Percentiles rank a stretch among this genome's conserved stretches.
Conservation (phyloP, 2,329 filamentous ascomycete genomes). For the Rutstroemia sp. region DNA sequence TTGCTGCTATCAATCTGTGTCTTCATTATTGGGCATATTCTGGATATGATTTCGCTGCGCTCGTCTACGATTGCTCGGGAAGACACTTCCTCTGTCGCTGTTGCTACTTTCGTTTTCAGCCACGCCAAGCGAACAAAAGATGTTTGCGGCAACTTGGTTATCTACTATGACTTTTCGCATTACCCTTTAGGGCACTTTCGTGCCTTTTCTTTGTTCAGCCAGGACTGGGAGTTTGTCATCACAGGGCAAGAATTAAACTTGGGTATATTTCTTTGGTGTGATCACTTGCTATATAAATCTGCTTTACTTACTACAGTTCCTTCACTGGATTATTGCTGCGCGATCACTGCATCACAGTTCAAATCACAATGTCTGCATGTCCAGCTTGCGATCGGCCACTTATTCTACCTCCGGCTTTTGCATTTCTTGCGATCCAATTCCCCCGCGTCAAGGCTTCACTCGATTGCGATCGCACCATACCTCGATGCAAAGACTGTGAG, state of each 20-base stretch:
- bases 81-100: background rate
- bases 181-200: background rate
- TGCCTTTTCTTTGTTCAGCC: background rate
- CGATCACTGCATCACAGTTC: background rate
- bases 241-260: too few species aligned
- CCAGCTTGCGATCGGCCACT: conserved; percentile 5
- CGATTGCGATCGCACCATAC: conserved; percentile 16
- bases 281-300: background rate
- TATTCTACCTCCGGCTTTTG: conserved; percentile 17
- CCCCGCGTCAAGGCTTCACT: conserved; percentile 11
- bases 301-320: background rate
- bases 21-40: background rate
- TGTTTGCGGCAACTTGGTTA: background rate
- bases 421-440: conserved; percentile 13
- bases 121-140: background rate
- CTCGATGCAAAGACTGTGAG: conserved; percentile 23
- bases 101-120: background rate
- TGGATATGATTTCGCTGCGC: too few species aligned
- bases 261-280: background rate
- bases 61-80: background rate
- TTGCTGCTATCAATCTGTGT: background rate
- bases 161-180: background rate
- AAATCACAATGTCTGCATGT: conserved; percentile 6
- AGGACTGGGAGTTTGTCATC: background rate
- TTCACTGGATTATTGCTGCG: background rate